Conservation (phyloP, 75 land plant species). For the Picea glauca region DNA sequence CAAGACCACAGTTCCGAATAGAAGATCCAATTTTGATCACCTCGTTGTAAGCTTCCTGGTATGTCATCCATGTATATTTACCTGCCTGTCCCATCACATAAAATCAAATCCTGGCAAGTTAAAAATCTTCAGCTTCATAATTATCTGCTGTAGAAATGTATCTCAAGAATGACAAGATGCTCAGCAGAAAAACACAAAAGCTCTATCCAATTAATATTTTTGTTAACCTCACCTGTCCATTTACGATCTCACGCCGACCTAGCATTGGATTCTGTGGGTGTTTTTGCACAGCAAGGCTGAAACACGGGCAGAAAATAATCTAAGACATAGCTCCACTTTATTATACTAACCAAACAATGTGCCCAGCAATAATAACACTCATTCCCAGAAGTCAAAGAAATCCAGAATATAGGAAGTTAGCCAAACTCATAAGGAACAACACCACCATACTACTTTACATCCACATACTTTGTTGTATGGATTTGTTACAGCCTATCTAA, state of each 20-base stretch:
- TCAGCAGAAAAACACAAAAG: not conserved
- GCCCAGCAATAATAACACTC: too few species aligned
- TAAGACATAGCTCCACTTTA: too few species aligned
- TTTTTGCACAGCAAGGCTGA: constrained; percentile 59
- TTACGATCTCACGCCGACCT: constrained; percentile 57
- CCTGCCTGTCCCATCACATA: constrained; percentile 47
- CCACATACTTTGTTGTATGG: too few species aligned
- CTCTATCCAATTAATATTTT: not conserved
- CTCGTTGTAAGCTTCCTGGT: constrained; percentile 58
- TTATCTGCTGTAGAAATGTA: not conserved
- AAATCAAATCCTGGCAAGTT: not conserved
- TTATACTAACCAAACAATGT: too few species aligned
- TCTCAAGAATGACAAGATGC: not conserved
- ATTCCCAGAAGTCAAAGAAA: too few species aligned
- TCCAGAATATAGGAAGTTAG: too few species aligned
- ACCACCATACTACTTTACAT: too few species aligned
- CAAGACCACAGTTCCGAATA: constrained; percentile 63
- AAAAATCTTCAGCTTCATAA: not conserved
- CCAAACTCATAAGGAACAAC: too few species aligned
- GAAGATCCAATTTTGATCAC: constrained; percentile 67
- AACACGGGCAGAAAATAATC: not conserved
- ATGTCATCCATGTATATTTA: constrained; percentile 72
- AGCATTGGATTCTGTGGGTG: constrained; percentile 59
- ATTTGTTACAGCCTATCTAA: too few species aligned
- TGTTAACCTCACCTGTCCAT: constrained; percentile 59